Conservation (phyloP, 2,329 filamentous ascomycete species). For the Colletotrichum cuscutae region DNA sequence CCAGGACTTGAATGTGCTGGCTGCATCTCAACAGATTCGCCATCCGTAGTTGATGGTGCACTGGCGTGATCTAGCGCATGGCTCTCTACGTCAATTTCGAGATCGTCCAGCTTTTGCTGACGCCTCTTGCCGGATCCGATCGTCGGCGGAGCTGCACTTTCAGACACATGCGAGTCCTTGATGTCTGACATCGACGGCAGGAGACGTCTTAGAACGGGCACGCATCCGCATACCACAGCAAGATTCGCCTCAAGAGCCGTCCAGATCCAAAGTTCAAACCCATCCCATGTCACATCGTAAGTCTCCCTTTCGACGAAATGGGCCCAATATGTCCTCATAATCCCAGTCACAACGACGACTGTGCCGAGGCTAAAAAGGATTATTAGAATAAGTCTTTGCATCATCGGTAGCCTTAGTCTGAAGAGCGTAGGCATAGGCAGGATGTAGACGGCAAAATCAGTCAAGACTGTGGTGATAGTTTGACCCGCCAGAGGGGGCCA, state of each 20-base stretch:
- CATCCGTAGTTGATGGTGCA: background rate
- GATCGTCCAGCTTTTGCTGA: background rate
- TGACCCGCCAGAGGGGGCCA: conserved; percentile 42
- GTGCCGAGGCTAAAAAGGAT: conserved; percentile 49
- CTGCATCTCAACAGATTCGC: background rate
- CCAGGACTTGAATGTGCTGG: background rate
- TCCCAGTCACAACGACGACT: conserved; percentile 49
- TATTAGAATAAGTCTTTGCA: conserved; percentile 48
- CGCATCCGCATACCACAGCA: conserved; percentile 53
- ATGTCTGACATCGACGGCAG: background rate
- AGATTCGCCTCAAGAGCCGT: conserved; percentile 53
- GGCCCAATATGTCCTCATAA: conserved; percentile 50
- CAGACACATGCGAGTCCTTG: background rate
- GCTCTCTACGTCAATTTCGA: background rate
- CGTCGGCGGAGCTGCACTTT: background rate
- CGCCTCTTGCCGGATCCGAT: background rate
- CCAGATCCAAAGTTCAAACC: conserved; percentile 54
- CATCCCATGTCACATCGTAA: conserved; percentile 54
- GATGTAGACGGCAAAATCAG: conserved; percentile 49
- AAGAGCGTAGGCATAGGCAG: conserved; percentile 49
- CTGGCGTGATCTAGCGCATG: background rate
- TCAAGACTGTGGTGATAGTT: conserved; percentile 44
- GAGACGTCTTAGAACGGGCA: conserved; percentile 46
- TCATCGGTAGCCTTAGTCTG: conserved; percentile 43
- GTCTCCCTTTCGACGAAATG: conserved; percentile 41